A percentile compares a stretch with the other conserved stretches of the same genome.
These are phyloP conservation scores for Catenaria anguillulae DNA, from an alignment of 371 early-diverging fungal species.

Conservation along the genomic window DNA sequence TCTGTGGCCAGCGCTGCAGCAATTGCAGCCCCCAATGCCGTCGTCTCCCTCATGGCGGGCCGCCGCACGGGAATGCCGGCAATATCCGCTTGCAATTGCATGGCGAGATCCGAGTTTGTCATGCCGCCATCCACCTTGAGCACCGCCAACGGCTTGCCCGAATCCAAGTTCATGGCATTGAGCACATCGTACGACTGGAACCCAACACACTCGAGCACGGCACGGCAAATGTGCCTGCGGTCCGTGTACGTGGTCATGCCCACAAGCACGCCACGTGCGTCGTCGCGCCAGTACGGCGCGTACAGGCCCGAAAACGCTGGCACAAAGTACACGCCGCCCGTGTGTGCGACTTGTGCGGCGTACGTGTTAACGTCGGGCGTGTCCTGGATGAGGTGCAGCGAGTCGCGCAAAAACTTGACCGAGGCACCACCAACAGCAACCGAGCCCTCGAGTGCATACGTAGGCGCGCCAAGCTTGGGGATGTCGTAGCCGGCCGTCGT, in stretches of 20 bases:
- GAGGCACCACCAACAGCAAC: slow-evolving; percentile 88
- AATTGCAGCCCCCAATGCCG: slow-evolving; percentile 84
- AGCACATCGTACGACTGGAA: slow-evolving; percentile 71
- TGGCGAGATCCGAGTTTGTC: slow-evolving; percentile 70
- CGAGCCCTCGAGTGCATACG: slow-evolving; percentile 84
- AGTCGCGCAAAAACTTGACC: slow-evolving; percentile 81
- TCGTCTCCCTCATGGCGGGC: slow-evolving; percentile 80
- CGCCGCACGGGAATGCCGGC: slow-evolving; percentile 68
- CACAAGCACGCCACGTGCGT: slow-evolving; percentile 74
- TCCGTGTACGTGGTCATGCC: slow-evolving; percentile 81
- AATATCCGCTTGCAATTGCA: slow-evolving; percentile 86
- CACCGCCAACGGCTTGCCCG: slow-evolving; percentile 39
- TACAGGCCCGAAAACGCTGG: slow-evolving; percentile 88
- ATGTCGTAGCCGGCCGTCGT: slow-evolving; percentile 87
- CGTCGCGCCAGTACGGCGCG: slow-evolving; percentile 90
- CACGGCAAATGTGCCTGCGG: slow-evolving; percentile 68
- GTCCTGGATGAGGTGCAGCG: slow-evolving; percentile 56
- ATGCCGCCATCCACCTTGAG: slow-evolving; percentile 87
- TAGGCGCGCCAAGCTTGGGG: slow-evolving; percentile 48
- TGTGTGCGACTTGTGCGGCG: slow-evolving; percentile 45
- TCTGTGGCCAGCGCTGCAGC: slow-evolving; percentile 77
- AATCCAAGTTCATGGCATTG: slow-evolving; percentile 71
- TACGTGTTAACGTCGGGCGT: slow-evolving; percentile 49
- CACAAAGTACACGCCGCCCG: slow-evolving; percentile 85
- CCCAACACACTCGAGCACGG: slow-evolving; percentile 76